Conservation (phyloP, 2,329 filamentous ascomycete genomes). For the Dactylonectria macrodidyma region DNA sequence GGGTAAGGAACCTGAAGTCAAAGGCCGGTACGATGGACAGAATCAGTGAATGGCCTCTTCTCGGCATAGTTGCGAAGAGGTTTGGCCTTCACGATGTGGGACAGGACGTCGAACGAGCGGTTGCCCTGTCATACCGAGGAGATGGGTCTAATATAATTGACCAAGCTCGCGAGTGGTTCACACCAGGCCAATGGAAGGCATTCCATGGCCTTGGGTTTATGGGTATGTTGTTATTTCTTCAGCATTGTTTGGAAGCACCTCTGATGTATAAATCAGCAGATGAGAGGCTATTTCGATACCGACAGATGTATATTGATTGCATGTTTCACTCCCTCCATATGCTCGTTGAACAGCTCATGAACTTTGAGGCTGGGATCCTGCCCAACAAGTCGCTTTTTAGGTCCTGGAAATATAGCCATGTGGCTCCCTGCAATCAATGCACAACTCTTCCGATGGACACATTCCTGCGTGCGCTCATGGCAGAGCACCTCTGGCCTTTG, state of each 20-base stretch:
- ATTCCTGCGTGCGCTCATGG: conserved; percentile 19
- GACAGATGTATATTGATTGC: conserved; percentile 13
- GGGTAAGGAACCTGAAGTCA: conserved; percentile 12
- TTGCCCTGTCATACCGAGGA: conserved; percentile 16
- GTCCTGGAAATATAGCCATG: conserved; percentile 11
- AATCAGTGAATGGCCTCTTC: conserved; percentile 35
- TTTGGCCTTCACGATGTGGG: conserved; percentile 15
- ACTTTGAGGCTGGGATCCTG: conserved; percentile 28
- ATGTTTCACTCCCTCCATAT: conserved; percentile 31
- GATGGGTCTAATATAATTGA: not conserved
- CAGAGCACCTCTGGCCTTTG: conserved; percentile 28
- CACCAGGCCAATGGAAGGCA: not conserved
- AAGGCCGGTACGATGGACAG: conserved; percentile 10
- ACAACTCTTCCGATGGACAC: conserved; percentile 1
- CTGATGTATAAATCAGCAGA: conserved; percentile 10
- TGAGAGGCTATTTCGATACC: not conserved
- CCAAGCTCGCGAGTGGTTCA: not conserved
- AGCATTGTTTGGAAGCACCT: no score
- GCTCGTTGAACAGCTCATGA: conserved; percentile 29
- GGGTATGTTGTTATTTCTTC: conserved; percentile 5
- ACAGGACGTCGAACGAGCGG: not conserved
- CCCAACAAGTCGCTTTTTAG: conserved; percentile 19
- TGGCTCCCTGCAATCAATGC: conserved; percentile 32
- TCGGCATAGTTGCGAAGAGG: conserved; percentile 32
- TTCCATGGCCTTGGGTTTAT: not conserved